phyloP scores from a whole-genome alignment of 139 green algal genomes.

The Ettlia oleoabundans region DNA sequence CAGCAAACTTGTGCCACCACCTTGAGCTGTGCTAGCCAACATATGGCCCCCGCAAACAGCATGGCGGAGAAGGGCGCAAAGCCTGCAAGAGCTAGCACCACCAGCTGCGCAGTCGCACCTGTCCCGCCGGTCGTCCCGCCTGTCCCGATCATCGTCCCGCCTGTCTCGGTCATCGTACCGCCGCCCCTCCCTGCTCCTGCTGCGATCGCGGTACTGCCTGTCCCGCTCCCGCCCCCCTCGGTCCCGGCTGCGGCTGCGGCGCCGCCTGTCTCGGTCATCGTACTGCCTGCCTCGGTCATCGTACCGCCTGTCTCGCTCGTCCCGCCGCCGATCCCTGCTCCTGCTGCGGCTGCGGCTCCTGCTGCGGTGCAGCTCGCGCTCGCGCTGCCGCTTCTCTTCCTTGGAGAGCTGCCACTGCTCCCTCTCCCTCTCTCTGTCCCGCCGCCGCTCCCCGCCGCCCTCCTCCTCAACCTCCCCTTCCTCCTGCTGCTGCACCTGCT shows the following conservation, averaged over 20 bases:
- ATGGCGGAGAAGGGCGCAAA: no score
- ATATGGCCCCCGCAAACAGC: no score
- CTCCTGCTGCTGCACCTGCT: not conserved
- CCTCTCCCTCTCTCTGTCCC: conserved; percentile 17
- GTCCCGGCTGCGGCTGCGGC: not conserved
- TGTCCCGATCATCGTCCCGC: not conserved
- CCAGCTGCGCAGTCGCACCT: not conserved
- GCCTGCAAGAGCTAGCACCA: not conserved
- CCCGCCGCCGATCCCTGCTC: conserved; percentile 13
- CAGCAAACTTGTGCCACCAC: no score
- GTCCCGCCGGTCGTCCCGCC: conserved; percentile 13
- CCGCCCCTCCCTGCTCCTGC: no score
- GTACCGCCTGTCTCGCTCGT: not conserved
- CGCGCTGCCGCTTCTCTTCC: conserved; percentile 38
- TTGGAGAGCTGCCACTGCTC: conserved; percentile 37
- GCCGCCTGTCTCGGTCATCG: not conserved
- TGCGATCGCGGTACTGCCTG: conserved; percentile 8
- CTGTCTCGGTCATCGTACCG: conserved; percentile 17
- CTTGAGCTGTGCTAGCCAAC: no score
- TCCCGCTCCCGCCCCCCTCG: not conserved
- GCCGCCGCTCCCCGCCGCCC: conserved; percentile 4
- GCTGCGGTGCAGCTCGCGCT: conserved; percentile 29
- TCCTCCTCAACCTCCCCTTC: not conserved
- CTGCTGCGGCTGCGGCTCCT: conserved; percentile 19
- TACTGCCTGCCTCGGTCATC: not conserved